Percentiles rank a stretch among this genome's conserved stretches.
These are phyloP conservation scores for Coprinellus micaceus DNA, from an alignment of 768 basidiomycete genomes.

Conservation along the genomic window DNA sequence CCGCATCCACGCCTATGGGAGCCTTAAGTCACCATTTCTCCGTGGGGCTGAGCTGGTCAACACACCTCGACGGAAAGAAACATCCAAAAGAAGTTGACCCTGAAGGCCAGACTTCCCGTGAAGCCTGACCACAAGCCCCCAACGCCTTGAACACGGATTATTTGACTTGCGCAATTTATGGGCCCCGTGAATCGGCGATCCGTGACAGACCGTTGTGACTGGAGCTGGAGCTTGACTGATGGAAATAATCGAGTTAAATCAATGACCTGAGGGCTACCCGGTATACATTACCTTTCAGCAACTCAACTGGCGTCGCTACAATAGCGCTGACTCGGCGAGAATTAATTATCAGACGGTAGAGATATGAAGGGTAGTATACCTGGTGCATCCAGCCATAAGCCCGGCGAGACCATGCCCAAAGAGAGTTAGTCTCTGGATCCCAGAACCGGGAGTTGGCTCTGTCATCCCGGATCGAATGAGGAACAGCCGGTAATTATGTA, in stretches of 20 bases:
- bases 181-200: constrained; percentile 62
- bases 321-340: constrained; percentile 42
- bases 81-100: constrained; percentile 78
- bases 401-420: constrained; percentile 65
- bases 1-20: constrained; percentile 54
- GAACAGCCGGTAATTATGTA: constrained; percentile 70
- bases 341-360: background rate
- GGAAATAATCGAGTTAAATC: constrained; percentile 35
- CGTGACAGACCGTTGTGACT: constrained; percentile 46
- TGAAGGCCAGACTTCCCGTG: constrained; percentile 65
- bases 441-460: constrained; percentile 43
- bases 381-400: constrained; percentile 65
- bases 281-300: constrained; percentile 56
- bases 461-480: constrained; percentile 50
- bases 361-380: constrained; percentile 32
- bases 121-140: constrained; percentile 74
- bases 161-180: constrained; percentile 62
- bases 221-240: constrained; percentile 66
- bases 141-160: constrained; percentile 58
- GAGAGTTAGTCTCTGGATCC: constrained; percentile 51
- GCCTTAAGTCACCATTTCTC: constrained; percentile 16
- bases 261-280: constrained; percentile 38
- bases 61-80: constrained; percentile 66
- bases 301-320: constrained; percentile 74
- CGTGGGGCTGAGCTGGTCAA: constrained; percentile 8